Conservation (phyloP, 2,329 filamentous ascomycete genomes). For the Fusarium sp. region DNA sequence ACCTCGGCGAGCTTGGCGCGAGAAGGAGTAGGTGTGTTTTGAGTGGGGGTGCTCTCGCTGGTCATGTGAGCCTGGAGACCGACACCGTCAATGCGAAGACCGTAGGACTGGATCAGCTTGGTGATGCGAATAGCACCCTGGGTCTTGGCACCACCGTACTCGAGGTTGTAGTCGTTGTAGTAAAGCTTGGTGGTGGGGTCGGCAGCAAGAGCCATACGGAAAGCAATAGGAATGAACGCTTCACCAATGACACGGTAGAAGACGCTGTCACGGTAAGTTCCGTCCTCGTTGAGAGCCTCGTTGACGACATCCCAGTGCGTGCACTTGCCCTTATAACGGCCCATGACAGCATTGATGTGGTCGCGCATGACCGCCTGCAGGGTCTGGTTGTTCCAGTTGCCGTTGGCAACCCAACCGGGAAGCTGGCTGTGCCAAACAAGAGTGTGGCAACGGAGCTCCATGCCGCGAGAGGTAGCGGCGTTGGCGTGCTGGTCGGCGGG, state of each 20-base stretch:
- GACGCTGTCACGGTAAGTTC: conserved; percentile 19
- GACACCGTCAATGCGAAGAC: conserved; percentile 18
- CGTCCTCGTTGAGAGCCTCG: conserved; percentile 21
- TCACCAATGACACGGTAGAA: conserved; percentile 17
- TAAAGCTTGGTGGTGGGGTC: conserved; percentile 23
- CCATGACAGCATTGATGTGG: conserved; percentile 18
- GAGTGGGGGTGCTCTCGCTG: conserved; percentile 24
- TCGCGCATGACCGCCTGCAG: conserved; percentile 15
- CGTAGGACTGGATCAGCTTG: conserved; percentile 17
- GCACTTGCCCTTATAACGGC: conserved; percentile 20
- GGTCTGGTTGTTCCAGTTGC: conserved; percentile 25
- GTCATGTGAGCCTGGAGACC: conserved; percentile 24
- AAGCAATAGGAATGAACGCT: conserved; percentile 23
- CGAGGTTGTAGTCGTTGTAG: conserved; percentile 28
- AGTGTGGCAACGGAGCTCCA: conserved; percentile 14
- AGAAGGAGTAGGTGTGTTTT: conserved; percentile 10
- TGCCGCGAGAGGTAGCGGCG: not conserved
- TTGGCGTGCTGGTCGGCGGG: conserved; percentile 15
- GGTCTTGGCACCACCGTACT: conserved; percentile 14
- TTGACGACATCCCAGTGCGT: conserved; percentile 28
- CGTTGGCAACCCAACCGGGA: conserved; percentile 9
- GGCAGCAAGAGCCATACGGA: conserved; percentile 19
- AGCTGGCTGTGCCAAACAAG: conserved; percentile 24
- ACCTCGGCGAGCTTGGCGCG: not conserved
- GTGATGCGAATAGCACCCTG: conserved; percentile 12